A percentile compares a stretch with the other conserved stretches of the same genome.
Evolutionary conservation across 148 eudicot species (phyloP).

Genomic region (Chenopodium suecicum): DNA sequence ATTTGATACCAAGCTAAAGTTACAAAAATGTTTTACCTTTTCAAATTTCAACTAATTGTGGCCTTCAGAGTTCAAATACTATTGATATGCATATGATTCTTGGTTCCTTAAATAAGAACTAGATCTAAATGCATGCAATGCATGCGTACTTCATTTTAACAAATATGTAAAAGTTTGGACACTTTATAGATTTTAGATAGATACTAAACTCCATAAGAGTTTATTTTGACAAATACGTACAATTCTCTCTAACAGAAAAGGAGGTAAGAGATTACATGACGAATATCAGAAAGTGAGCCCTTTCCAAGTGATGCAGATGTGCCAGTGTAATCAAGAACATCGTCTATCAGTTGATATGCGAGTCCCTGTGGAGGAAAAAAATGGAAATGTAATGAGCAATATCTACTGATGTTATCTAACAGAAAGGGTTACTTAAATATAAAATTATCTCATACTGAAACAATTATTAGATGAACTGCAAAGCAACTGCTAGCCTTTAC

Average conservation of each 20-base stretch:
- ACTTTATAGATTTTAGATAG: too few species aligned
- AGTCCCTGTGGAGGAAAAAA: conserved; percentile 55
- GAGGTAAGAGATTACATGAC: conserved; percentile 54
- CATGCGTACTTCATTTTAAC: too few species aligned
- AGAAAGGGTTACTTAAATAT: not conserved
- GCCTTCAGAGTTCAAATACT: not conserved
- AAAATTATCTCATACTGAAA: not conserved
- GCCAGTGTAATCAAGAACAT: conserved; percentile 92
- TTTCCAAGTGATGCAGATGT: conserved; percentile 91
- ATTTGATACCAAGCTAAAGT: not conserved
- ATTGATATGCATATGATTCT: not conserved
- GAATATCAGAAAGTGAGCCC: conserved; percentile 90
- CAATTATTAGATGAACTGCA: not conserved
- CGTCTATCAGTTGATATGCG: conserved; percentile 91
- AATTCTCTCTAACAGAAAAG: not conserved
- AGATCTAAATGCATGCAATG: too few species aligned
- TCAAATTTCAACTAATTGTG: not conserved
- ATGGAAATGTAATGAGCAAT: conserved; percentile 8
- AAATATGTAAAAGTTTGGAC: too few species aligned
- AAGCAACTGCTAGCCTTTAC: not conserved
- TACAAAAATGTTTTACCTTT: not conserved
- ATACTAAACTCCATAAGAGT: too few species aligned
- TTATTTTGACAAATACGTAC: not conserved
- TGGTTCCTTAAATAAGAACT: not conserved
- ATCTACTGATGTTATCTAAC: not conserved